These are phyloP conservation scores for Apiospora pterosperma DNA, from an alignment of 2,329 filamentous ascomycete genomes.

Conservation along the genomic window DNA sequence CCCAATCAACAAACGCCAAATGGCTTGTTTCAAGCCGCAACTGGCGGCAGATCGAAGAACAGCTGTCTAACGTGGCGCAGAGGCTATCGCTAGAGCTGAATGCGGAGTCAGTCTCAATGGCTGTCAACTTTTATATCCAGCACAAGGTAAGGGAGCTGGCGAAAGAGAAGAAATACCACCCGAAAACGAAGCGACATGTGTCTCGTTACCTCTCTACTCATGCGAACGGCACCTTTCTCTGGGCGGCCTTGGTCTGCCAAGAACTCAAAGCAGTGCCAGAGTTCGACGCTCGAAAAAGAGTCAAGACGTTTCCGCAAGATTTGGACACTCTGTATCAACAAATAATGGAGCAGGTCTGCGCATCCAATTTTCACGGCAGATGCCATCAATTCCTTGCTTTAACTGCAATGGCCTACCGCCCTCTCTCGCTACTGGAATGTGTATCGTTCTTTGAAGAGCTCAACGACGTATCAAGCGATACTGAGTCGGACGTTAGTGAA, in stretches of 20 bases:
- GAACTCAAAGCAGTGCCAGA: slow-evolving; percentile 19
- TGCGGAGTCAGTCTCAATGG: slow-evolving; percentile 25
- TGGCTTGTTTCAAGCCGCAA: slow-evolving; percentile 44
- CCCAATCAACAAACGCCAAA: slow-evolving; percentile 26
- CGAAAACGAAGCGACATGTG: not conserved
- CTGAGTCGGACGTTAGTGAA: too few species aligned
- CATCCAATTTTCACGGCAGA: slow-evolving; percentile 21
- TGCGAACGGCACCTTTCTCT: slow-evolving; percentile 39
- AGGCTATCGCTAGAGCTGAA: slow-evolving; percentile 36
- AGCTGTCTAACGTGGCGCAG: slow-evolving; percentile 16
- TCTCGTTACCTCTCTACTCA: slow-evolving; percentile 15
- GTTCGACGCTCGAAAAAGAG: slow-evolving; percentile 8
- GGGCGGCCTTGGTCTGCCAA: slow-evolving; percentile 38
- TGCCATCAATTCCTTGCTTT: slow-evolving; percentile 32
- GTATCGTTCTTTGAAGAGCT: not conserved
- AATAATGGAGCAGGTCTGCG: slow-evolving; percentile 32
- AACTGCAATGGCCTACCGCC: slow-evolving; percentile 28
- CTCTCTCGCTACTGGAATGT: slow-evolving; percentile 33
- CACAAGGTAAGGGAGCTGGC: slow-evolving; percentile 22
- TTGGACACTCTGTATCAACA: slow-evolving; percentile 33
- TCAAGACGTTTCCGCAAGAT: slow-evolving; percentile 26
- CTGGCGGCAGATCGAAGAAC: slow-evolving; percentile 30
- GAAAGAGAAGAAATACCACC: not conserved
- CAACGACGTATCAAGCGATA: slow-evolving; percentile 9
- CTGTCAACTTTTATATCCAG: slow-evolving; percentile 34